These are phyloP conservation scores for Allomyces arbusculus DNA, from an alignment of 192 early-diverging fungal species.

Conservation along the genomic window DNA sequence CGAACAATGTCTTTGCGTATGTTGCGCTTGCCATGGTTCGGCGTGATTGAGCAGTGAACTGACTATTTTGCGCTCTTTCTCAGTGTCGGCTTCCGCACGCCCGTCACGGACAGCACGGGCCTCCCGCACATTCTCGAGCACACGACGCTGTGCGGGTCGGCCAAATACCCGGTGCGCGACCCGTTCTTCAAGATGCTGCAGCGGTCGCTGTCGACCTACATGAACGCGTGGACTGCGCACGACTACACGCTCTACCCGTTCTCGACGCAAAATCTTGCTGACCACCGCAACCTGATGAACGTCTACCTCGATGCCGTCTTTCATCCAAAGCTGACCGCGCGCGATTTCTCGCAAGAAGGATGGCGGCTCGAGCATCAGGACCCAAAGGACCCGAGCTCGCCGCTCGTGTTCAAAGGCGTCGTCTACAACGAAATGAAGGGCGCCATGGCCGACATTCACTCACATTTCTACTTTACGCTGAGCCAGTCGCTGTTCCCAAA, in stretches of 20 bases:
- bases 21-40: background rate
- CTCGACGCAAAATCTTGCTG: conserved; percentile 68
- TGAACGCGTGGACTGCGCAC: conserved; percentile 85
- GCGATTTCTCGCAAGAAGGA: conserved; percentile 86
- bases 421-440: conserved; percentile 99
- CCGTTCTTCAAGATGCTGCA: conserved; percentile 99
- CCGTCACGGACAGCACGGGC: conserved; percentile 58
- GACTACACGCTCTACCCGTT: conserved; percentile 89
- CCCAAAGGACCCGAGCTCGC: conserved; percentile 19
- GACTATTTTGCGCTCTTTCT: background rate
- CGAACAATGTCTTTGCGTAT: conserved; percentile 73
- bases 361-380: conserved; percentile 77
- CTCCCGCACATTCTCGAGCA: conserved; percentile 91
- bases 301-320: conserved; percentile 90
- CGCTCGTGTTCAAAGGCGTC: conserved; percentile 73
- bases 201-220: conserved; percentile 82
- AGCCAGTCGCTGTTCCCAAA: conserved; percentile 70
- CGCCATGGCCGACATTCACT: background rate
- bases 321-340: conserved; percentile 47
- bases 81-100: conserved; percentile 68
- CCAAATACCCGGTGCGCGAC: conserved; percentile 75
- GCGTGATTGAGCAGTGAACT: background rate
- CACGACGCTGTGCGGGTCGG: conserved; percentile 77
- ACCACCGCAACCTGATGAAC: conserved; percentile 68
- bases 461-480: background rate